Conservation (phyloP, 129 eudicot species). For the Flaveria ramosissima region DNA sequence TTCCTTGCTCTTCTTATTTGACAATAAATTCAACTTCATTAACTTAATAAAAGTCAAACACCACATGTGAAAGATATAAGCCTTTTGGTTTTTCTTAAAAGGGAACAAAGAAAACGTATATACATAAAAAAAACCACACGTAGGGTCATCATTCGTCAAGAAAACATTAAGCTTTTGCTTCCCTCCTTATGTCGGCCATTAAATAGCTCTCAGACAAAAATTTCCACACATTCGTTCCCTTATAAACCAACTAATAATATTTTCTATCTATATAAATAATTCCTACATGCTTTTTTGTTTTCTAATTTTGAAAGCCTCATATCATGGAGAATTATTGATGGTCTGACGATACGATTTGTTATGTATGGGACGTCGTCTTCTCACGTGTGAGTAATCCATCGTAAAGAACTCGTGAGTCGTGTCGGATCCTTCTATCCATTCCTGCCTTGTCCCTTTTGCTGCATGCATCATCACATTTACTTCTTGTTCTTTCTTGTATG, state of each 20-base stretch:
- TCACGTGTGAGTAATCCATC: constrained; percentile 60
- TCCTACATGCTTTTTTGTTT: background rate
- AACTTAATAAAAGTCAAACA: constrained; percentile 6
- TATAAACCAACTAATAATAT: background rate
- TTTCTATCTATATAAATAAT: background rate
- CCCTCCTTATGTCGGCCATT: constrained; percentile 44
- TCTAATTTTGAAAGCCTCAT: constrained; percentile 20
- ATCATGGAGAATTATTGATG: constrained; percentile 44
- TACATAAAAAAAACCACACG: constrained; percentile 24
- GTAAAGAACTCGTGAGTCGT: constrained; percentile 47
- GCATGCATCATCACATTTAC: constrained; percentile 36
- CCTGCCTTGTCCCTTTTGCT: constrained; percentile 42
- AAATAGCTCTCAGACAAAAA: constrained; percentile 34
- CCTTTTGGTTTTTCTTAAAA: background rate
- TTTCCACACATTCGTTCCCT: constrained; percentile 22
- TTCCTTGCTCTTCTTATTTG: too few species aligned
- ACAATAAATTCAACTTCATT: background rate
- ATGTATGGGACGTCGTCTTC: constrained; percentile 71
- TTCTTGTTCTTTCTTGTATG: constrained; percentile 30
- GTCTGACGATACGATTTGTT: constrained; percentile 46
- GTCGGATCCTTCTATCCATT: constrained; percentile 41
- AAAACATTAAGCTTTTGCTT: constrained; percentile 36
- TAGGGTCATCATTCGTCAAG: constrained; percentile 33
- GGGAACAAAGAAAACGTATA: constrained; percentile 28
- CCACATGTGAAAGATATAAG: background rate